Base-by-base conservation (phyloP, 202 grass and related monocot species). In the Cymbopogon flexuosus region DNA sequence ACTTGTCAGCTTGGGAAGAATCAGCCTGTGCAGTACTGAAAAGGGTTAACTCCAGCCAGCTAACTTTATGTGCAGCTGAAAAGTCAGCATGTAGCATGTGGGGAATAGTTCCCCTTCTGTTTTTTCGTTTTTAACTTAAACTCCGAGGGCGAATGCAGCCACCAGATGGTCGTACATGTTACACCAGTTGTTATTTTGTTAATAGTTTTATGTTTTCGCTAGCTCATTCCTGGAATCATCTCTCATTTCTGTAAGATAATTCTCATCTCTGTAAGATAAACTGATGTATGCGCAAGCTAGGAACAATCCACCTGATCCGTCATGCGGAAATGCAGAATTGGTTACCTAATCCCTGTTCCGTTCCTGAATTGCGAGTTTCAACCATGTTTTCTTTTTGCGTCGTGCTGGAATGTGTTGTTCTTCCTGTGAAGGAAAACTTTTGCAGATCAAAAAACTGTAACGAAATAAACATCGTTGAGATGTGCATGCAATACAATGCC, bases 21-120 rank as follows among this genome's bases (percentile, higher is more conserved):
- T 80, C 78, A 75, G 62, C 73, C 34, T 72, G 70, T 76, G 76
- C 70, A 84, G 76, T 70, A 76, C 57, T 84, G 72, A 64, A 57
- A 75, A 35, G 39, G 31, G 23, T 67, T 66, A 34, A 78, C 79
- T 68, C 73, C 24, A 14, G 31, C 51, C 68, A 64, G 18, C 79
- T 82, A 75, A 86, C 73, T 68, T 72, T 13, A 73, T 82, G 83
- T 47, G 73, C 54, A 46, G 33, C 60, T 72, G 64, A 67, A 72
- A 70, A 81, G 45, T 62, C 87, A 68, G 40, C 74, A 75, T 79
- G 79, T 75, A 83, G 88, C 69, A 68, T 47, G 34, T 56, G 68
- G 73, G 63, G 82, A 51, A 19, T 82, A 85, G 73, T 41, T 86
- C 24, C 24, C 15, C 84, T 49, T 5, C 10, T 21, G 10, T 8